A percentile compares a stretch with the other conserved stretches of the same genome.
These are phyloP conservation scores for Lichtheimia ornata DNA, from an alignment of 371 early-diverging fungal species.

Conservation along the genomic window DNA sequence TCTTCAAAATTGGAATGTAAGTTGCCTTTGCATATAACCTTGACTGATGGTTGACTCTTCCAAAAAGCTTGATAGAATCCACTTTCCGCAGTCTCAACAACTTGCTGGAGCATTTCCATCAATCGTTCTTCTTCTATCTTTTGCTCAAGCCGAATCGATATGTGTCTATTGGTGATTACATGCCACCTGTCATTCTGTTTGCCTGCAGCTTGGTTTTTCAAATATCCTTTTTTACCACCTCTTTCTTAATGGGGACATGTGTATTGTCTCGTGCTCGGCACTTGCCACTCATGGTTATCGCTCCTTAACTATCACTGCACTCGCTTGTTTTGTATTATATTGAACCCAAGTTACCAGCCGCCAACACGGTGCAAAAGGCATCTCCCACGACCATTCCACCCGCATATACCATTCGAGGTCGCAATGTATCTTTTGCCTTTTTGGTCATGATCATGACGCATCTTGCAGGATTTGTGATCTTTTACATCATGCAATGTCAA, in stretches of 20 bases:
- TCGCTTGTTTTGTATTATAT: constrained; percentile 46
- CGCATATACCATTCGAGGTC: constrained; percentile 34
- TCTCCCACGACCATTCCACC: constrained; percentile 12
- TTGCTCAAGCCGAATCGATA: constrained; percentile 75
- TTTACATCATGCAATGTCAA: constrained; percentile 33
- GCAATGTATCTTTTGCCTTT: constrained; percentile 35
- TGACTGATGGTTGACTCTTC: neutral
- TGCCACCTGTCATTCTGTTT: constrained; percentile 79
- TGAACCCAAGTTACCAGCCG: constrained; percentile 17
- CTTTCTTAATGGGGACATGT: constrained; percentile 6
- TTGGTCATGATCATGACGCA: constrained; percentile 33
- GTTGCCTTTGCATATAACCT: constrained; percentile 15
- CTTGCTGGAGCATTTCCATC: constrained; percentile 92
- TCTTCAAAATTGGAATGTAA: constrained; percentile 67
- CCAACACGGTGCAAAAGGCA: constrained; percentile 11
- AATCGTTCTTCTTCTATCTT: constrained; percentile 94
- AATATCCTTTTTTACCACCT: constrained; percentile 50
- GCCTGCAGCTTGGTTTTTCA: constrained; percentile 66
- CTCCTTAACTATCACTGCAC: constrained; percentile 42
- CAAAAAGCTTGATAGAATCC: constrained; percentile 76
- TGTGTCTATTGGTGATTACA: constrained; percentile 88
- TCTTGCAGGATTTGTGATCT: constrained; percentile 37
- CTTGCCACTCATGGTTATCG: neutral
- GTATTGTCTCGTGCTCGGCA: neutral
- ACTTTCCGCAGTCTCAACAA: constrained; percentile 89